Evolutionary conservation across 352 stramenopile genomes (phyloP).

Genomic region (Phytophthora tubulina): DNA sequence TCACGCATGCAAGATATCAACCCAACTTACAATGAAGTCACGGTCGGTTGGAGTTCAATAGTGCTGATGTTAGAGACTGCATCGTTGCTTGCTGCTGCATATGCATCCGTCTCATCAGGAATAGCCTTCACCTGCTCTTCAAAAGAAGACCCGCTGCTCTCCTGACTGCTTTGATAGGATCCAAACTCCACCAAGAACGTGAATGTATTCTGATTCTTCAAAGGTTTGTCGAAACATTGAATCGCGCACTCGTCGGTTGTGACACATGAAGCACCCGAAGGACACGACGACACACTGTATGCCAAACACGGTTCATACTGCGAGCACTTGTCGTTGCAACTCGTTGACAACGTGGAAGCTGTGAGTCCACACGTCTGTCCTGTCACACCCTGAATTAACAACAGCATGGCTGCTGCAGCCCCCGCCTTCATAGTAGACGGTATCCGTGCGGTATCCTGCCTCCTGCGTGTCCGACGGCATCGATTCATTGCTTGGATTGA

Average conservation of each 20-base stretch:
- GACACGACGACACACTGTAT: conserved; percentile 44
- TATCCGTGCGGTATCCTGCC: conserved; percentile 3
- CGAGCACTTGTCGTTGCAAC: conserved; percentile 53
- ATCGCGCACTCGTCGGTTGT: conserved; percentile 47
- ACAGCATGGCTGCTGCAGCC: conserved; percentile 13
- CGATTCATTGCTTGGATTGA: conserved; percentile 22
- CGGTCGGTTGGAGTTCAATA: conserved; percentile 35
- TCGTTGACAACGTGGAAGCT: conserved; percentile 52
- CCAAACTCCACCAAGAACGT: conserved; percentile 71
- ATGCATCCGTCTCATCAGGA: conserved; percentile 35
- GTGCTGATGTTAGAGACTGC: conserved; percentile 34
- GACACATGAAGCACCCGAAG: conserved; percentile 33
- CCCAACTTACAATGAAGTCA: conserved; percentile 36
- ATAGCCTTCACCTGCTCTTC: conserved; percentile 17
- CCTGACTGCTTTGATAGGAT: conserved; percentile 41
- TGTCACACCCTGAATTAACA: conserved; percentile 27
- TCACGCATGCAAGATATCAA: background rate
- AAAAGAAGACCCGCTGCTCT: conserved; percentile 28
- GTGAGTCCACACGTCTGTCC: conserved; percentile 28
- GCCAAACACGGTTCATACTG: conserved; percentile 61
- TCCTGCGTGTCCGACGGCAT: conserved; percentile 23
- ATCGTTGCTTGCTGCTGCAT: conserved; percentile 51
- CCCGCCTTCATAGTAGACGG: conserved; percentile 21
- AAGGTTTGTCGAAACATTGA: conserved; percentile 53
- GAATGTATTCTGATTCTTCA: conserved; percentile 46